Base-by-base conservation (phyloP, 305 asterid species). In the Plantago rigida region DNA sequence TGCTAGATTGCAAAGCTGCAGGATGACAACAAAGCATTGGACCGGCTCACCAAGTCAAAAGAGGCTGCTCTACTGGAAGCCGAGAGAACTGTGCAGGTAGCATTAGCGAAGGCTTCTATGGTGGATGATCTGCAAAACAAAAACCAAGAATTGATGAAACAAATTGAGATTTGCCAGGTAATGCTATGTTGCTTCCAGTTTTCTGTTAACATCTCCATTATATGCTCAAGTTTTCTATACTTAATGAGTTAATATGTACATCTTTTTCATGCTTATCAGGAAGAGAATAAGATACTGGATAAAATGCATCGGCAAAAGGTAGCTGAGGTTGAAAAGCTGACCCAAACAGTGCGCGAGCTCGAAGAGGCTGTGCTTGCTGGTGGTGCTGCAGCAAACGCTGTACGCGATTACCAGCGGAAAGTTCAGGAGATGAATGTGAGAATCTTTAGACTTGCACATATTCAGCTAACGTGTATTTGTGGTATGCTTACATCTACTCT, bases 341-440 rank as follows among this genome's bases (percentile, higher is more conserved):
- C 99, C 63, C 99, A 92, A 81, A 84, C 96, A 59, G 99, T 93
- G 51, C 95, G 80, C 67, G 99, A 93, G 78, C 99, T 93, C 67
- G 99, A 93, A 75, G 99, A 93, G 76, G 96, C 97, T 58, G 99
- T 93, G 73, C 90, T 93, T 77, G 94, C 97, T 71, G 99, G 99
- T 50, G 99, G 99, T 65, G 99, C 99, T 49, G 99, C 99, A 73
- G 97, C 99, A 65, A 93, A 93, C 82, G 97, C 99, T 69, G 99
- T 89, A 5, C 86, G 99, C 56, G 99, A 92, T 79, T 92, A 92
- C 72, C 97, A 92, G 78, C 87, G 99, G 71, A 92, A 92, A 83
- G 94, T 92, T 76, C 99, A 89, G 80, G 99, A 92, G 84, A 81
- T 92, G 95, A 92, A 92, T 74, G 99, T 92, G 86, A 75, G 72